Conservation (phyloP, 2,329 filamentous ascomycete species). For the Macrophomina pseudophaseolina region DNA sequence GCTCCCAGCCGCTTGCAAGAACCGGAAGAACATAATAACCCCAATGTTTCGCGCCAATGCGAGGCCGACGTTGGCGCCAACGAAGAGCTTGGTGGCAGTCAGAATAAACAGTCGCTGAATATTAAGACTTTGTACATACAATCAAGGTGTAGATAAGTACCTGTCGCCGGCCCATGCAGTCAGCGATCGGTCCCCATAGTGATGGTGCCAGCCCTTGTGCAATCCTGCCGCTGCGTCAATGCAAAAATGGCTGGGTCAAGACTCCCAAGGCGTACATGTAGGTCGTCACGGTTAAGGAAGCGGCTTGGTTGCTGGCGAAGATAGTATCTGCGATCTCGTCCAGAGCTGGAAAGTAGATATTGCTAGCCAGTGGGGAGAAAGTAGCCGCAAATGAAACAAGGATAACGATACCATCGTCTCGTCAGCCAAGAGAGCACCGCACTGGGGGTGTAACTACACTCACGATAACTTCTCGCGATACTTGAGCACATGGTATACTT, state of each 20-base stretch:
- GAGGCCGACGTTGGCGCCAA: slow-evolving; percentile 20
- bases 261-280: slow-evolving; percentile 3
- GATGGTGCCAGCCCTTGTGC: slow-evolving; percentile 52
- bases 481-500: background rate
- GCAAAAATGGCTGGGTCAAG: background rate
- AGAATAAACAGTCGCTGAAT: background rate
- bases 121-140: background rate
- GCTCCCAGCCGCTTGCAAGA: slow-evolving; percentile 48
- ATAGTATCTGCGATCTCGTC: slow-evolving; percentile 15
- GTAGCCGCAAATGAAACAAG: slow-evolving; percentile 20
- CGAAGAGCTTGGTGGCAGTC: background rate
- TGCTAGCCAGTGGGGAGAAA: slow-evolving; percentile 16
- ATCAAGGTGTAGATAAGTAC: slow-evolving; percentile 17
- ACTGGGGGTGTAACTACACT: background rate
- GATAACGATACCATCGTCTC: background rate
- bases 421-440: background rate
- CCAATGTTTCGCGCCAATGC: slow-evolving; percentile 15
- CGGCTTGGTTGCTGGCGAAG: background rate
- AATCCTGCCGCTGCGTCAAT: slow-evolving; percentile 42
- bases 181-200: slow-evolving; percentile 37
- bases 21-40: slow-evolving; percentile 21
- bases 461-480: slow-evolving; percentile 1
- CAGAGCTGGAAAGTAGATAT: slow-evolving; percentile 23
- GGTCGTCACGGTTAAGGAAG: slow-evolving; percentile 14
- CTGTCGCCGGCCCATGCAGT: slow-evolving; percentile 16